A percentile compares a stretch with the other conserved stretches of the same genome.
phyloP scores from a whole-genome alignment of 1,139 yeast genomes.

The Eremothecium gossypii region DNA sequence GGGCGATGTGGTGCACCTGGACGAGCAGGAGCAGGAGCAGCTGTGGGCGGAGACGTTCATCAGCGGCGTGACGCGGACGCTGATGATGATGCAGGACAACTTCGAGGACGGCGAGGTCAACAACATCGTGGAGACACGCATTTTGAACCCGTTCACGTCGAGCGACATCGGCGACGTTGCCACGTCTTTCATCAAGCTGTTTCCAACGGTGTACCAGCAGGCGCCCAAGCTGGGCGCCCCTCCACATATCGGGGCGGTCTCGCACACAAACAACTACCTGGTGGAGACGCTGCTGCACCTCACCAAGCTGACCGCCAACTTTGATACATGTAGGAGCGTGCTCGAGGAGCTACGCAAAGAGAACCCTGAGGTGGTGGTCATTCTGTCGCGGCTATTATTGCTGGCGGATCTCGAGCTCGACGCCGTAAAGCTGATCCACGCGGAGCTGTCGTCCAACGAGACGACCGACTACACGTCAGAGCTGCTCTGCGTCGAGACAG shows the following conservation, averaged over 20 bases:
- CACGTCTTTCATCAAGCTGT: conserved; percentile 38
- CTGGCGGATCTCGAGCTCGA: conserved; percentile 67
- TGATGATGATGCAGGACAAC: conserved; percentile 63
- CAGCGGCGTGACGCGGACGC: conserved; percentile 64
- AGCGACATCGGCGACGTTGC: conserved; percentile 35
- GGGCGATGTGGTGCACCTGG: conserved; percentile 36
- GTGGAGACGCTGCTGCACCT: conserved; percentile 73
- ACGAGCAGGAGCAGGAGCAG: conserved; percentile 31
- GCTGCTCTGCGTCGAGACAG: conserved; percentile 47
- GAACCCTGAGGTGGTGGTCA: conserved; percentile 48
- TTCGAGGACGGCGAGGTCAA: conserved; percentile 62
- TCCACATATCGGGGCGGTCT: conserved; percentile 38
- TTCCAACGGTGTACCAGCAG: conserved; percentile 51
- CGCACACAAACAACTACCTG: conserved; percentile 75
- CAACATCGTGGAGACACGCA: conserved; percentile 50
- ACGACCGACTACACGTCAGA: conserved; percentile 34
- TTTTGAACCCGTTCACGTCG: conserved; percentile 54
- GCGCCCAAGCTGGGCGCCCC: conserved; percentile 60
- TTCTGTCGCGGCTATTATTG: conserved; percentile 42
- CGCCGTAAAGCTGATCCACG: conserved; percentile 61
- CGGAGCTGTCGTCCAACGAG: conserved; percentile 51
- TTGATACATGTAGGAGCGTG: conserved; percentile 53
- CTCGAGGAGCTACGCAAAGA: conserved; percentile 32
- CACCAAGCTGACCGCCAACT: conserved; percentile 60
- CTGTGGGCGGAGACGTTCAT: conserved; percentile 81